These are phyloP conservation scores for Pascua guehoae DNA, from an alignment of 1,284 basidiomycete species.

Conservation along the genomic window DNA sequence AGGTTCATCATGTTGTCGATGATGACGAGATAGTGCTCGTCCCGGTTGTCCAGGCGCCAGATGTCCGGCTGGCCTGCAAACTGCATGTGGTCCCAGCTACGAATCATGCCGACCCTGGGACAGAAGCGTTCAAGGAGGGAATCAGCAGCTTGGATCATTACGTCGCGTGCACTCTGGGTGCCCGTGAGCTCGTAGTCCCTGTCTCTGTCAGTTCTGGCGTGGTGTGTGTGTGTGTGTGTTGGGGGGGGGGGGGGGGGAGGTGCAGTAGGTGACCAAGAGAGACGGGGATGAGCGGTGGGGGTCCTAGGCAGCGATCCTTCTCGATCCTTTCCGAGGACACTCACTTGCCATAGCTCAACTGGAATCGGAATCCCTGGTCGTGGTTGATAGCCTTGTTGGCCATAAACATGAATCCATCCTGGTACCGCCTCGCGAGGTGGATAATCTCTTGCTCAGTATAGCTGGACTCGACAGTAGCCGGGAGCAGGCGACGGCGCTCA, in stretches of 20 bases:
- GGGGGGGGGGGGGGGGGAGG: too few species aligned
- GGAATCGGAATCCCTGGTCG: slow-evolving; percentile 43
- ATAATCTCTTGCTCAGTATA: slow-evolving; percentile 29
- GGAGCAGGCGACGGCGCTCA: slow-evolving; percentile 27
- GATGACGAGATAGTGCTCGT: slow-evolving; percentile 42
- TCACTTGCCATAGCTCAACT: slow-evolving; percentile 36
- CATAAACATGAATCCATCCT: slow-evolving; percentile 26
- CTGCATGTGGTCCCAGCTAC: slow-evolving; percentile 34
- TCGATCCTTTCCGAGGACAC: slow-evolving; percentile 1
- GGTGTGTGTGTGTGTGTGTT: too few species aligned
- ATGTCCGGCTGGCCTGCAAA: slow-evolving; percentile 15
- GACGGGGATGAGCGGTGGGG: too few species aligned
- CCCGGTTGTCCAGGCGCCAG: slow-evolving; percentile 28
- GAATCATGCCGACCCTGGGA: slow-evolving; percentile 28
- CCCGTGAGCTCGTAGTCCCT: slow-evolving; percentile 34
- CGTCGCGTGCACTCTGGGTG: slow-evolving; percentile 23
- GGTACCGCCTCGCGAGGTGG: slow-evolving; percentile 29
- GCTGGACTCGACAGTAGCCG: slow-evolving; percentile 13
- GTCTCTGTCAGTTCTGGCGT: not conserved
- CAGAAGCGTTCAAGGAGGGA: slow-evolving; percentile 35
- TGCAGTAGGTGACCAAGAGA: too few species aligned
- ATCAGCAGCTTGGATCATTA: slow-evolving; percentile 37
- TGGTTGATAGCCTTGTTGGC: slow-evolving; percentile 31
- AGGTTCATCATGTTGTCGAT: slow-evolving; percentile 49
- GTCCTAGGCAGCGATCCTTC: not conserved